Evolutionary conservation across 768 basidiomycete genomes (phyloP).

Genomic region (Tylopilus subfusipes): DNA sequence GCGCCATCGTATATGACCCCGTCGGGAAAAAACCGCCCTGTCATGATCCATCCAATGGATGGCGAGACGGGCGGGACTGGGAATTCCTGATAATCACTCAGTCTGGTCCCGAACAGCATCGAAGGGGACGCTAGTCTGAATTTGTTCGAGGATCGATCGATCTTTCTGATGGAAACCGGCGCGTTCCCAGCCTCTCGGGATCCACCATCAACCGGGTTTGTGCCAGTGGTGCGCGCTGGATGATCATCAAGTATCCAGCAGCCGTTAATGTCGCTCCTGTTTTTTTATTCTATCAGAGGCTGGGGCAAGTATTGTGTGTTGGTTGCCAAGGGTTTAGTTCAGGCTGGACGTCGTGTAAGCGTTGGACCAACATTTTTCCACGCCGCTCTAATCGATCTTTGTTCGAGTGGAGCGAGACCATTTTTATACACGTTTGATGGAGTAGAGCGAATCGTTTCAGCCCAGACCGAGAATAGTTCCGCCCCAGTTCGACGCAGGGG

Average conservation of each 20-base stretch:
- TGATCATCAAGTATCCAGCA: not conserved
- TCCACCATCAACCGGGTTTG: slow-evolving; percentile 5
- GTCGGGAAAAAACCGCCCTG: slow-evolving; percentile 1
- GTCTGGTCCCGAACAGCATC: slow-evolving; percentile 6
- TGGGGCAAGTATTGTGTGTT: not conserved
- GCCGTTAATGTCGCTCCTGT: too few species aligned
- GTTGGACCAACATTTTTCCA: not conserved
- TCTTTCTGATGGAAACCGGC: slow-evolving; percentile 32
- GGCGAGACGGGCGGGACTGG: not conserved
- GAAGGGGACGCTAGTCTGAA: slow-evolving; percentile 10
- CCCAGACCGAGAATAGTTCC: not conserved
- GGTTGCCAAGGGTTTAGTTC: not conserved
- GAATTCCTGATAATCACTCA: slow-evolving; percentile 8
- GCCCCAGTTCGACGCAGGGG: too few species aligned
- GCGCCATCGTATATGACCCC: slow-evolving; percentile 7
- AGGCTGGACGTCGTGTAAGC: not conserved
- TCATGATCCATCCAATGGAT: not conserved
- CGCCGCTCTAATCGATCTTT: not conserved
- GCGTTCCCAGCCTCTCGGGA: slow-evolving; percentile 6
- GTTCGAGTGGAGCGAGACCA: not conserved
- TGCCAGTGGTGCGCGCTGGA: not conserved
- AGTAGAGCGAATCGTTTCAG: slow-evolving; percentile 4
- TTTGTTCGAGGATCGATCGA: slow-evolving; percentile 25
- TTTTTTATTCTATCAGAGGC: not conserved
- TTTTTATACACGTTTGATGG: not conserved